Evolutionary conservation across 225 moss, liverwort and hornwort genomes (phyloP), one percentile per base, ranked within the genome.

Genomic region (Sphagnum tenellum): DNA sequence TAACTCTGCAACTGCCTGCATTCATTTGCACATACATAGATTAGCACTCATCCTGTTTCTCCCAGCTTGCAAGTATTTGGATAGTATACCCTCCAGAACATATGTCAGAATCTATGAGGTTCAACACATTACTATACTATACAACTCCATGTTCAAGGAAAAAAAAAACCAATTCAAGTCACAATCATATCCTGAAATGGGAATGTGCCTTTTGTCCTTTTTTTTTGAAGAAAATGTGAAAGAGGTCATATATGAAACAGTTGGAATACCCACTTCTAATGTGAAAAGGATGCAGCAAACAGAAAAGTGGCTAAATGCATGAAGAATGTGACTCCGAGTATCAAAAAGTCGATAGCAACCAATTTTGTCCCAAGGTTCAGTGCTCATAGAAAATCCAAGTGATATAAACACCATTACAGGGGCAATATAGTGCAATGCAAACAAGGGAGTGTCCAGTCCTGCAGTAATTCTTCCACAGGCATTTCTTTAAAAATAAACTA

Each of bases 331-430:
- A 47, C 54, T 50, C 44, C 61, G 51, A 60, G 62, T 67, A 5
- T 51, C 2, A 69, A 81, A 74, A 60, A 69, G 53, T 12, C 54
- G 29, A 50, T 60, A 2, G 2, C 71, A 12, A 7, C 45, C 11
- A 13, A 48, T 52, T 29, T 71, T 69, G 11, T 56, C 45, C 81
- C 76, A 77, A 62, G 73, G 68, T 56, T 74, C 77, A 72, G 74
- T 71, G 45, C 62, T n/a, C 3, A 74, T 54, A 55, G 77, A 74
- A 59, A 77, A 71, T 48, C 55, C 14, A 29, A 77, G 3, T 46
- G 66, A 66, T 4, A 62, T 69, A 55, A 81, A 62, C 61, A 69
- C 56, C 74, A 77, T 74, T 71, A 66, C 68, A 61, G 76, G 76
- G 46, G 67, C 66, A 56, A 73, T 29, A 65, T 64, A 64, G 8